Conservation (phyloP, 2,329 filamentous ascomycete species). For the Arthroderma uncinatum region DNA sequence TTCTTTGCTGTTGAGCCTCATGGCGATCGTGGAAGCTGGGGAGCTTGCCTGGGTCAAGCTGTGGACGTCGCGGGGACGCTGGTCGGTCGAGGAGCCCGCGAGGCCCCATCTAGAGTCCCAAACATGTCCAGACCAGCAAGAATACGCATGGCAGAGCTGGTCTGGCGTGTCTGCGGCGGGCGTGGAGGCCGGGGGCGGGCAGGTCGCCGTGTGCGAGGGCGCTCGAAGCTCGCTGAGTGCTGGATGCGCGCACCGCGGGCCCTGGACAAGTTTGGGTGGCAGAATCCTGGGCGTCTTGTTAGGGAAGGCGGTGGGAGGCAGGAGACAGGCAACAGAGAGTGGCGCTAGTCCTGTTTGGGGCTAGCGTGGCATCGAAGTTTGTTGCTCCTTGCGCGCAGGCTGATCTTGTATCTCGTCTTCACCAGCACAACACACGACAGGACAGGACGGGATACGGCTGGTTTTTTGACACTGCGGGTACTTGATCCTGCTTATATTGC, state of each 20-base stretch:
- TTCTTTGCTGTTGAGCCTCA: slow-evolving; percentile 17
- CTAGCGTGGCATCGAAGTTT: slow-evolving; percentile 2
- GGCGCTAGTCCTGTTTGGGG: neutral
- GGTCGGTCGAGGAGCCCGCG: neutral
- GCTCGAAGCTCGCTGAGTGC: too few relatives aligned
- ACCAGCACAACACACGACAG: neutral
- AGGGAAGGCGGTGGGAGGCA: neutral
- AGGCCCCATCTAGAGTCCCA: neutral
- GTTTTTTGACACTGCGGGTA: too few relatives aligned
- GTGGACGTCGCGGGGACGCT: neutral
- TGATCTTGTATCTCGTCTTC: neutral
- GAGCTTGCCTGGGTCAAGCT: neutral
- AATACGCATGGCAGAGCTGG: neutral
- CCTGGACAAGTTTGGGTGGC: neutral
- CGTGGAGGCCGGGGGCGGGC: neutral
- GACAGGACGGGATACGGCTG: too few relatives aligned
- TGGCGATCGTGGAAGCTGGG: neutral
- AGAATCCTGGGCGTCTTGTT: neutral
- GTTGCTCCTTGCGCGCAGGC: neutral
- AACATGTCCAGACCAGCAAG: neutral
- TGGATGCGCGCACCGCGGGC: too few relatives aligned
- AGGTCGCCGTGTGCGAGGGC: neutral
- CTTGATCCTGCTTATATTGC: too few relatives aligned
- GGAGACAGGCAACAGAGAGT: neutral
- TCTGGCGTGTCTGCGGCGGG: neutral